A percentile compares a stretch with the other conserved stretches of the same genome.
Conservation (phyloP, 495 filamentous ascomycete genomes). For the Barbatosphaeria neglecta region DNA sequence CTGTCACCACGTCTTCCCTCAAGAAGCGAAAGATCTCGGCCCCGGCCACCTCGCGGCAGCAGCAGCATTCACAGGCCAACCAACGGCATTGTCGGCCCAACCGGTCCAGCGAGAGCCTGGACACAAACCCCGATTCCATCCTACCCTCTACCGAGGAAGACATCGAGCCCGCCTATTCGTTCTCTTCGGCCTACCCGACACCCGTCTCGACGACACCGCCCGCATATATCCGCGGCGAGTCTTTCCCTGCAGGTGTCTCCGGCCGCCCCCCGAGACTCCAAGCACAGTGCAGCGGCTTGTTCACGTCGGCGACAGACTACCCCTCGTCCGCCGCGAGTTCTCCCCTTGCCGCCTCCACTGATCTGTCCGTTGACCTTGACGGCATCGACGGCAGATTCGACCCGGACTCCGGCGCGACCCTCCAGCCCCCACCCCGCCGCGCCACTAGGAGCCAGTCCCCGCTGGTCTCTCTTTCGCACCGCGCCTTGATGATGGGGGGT, state of each 20-base stretch:
- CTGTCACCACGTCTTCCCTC: slow-evolving; percentile 75
- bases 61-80: slow-evolving; percentile 13
- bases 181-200: slow-evolving; percentile 25
- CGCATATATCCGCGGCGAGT: slow-evolving; percentile 50
- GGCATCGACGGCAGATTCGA: slow-evolving; percentile 36
- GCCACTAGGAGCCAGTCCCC: slow-evolving; percentile 27
- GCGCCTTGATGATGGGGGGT: slow-evolving; percentile 43
- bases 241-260: slow-evolving; percentile 32
- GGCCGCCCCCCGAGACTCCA: slow-evolving; percentile 38
- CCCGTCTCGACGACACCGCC: slow-evolving; percentile 29
- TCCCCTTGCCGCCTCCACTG: slow-evolving; percentile 62
- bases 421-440: slow-evolving; percentile 6
- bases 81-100: slow-evolving; percentile 3
- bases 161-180: slow-evolving; percentile 24
- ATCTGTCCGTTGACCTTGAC: slow-evolving; percentile 55
- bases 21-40: slow-evolving; percentile 81
- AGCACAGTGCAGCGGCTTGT: slow-evolving; percentile 28
- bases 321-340: slow-evolving; percentile 49
- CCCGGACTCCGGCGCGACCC: slow-evolving; percentile 10
- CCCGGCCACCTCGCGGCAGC: slow-evolving; percentile 29
- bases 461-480: slow-evolving; percentile 25
- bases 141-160: slow-evolving; percentile 40
- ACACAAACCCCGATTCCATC: slow-evolving; percentile 27
- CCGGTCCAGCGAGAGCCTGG: background rate
- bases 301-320: slow-evolving; percentile 37